A percentile compares a stretch with the other conserved stretches of the same genome.
phyloP scores from a whole-genome alignment of 129 eudicot species.

The Artemisia annua region DNA sequence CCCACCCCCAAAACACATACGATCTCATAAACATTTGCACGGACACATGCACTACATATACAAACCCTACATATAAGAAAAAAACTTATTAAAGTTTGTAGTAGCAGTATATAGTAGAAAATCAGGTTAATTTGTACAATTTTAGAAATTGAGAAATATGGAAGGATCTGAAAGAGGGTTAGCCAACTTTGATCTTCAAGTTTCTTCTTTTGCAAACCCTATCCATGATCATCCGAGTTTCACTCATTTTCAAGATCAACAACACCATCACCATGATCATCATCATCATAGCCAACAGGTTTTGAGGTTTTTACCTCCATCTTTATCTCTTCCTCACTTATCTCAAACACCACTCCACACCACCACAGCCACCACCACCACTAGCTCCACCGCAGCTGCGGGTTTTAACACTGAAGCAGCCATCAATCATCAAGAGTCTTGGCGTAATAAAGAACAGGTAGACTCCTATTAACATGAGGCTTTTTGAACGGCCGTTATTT shows the following conservation, averaged over 20 bases:
- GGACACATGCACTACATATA: slow-evolving; percentile 52
- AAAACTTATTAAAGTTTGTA: slow-evolving; percentile 29
- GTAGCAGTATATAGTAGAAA: slow-evolving; percentile 28
- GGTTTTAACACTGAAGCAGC: slow-evolving; percentile 29
- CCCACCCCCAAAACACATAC: slow-evolving; percentile 21
- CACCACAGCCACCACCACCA: slow-evolving; percentile 31
- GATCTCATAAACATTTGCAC: slow-evolving; percentile 32
- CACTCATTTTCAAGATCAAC: slow-evolving; percentile 63
- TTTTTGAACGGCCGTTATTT: no score
- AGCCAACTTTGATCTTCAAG: slow-evolving; percentile 51
- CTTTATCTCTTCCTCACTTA: slow-evolving; percentile 44
- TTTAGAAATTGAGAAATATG: slow-evolving; percentile 40
- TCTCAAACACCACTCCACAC: slow-evolving; percentile 34
- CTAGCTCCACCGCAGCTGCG: slow-evolving; percentile 30
- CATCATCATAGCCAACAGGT: slow-evolving; percentile 43
- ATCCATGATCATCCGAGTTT: slow-evolving; percentile 63
- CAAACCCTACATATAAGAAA: slow-evolving; percentile 40
- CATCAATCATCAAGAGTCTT: slow-evolving; percentile 43
- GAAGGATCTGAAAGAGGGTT: slow-evolving; percentile 55
- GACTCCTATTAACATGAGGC: slow-evolving; percentile 9
- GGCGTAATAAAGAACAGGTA: slow-evolving; percentile 58
- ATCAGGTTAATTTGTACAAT: slow-evolving; percentile 32
- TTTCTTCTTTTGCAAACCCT: slow-evolving; percentile 39
- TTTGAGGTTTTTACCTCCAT: slow-evolving; percentile 54
- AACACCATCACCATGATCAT: slow-evolving; percentile 41